A percentile compares a stretch with the other conserved stretches of the same genome.
These are phyloP conservation scores for Mrakia blollopis DNA, from an alignment of 768 basidiomycete species.

Conservation along the genomic window DNA sequence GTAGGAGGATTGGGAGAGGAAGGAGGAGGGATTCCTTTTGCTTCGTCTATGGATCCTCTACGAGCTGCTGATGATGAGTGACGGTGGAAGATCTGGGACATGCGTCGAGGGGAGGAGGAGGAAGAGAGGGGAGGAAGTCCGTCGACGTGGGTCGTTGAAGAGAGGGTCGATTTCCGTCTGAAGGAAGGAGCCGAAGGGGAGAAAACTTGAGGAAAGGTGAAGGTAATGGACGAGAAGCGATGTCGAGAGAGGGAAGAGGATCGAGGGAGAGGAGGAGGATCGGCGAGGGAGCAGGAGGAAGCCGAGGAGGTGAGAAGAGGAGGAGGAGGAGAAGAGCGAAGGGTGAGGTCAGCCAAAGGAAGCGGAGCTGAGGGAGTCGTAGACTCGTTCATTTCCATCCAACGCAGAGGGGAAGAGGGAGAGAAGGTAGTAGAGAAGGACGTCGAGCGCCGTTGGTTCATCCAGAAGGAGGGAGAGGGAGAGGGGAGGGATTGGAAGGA, in stretches of 20 bases:
- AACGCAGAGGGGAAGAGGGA: neutral
- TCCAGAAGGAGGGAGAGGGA: neutral
- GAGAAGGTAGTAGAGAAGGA: neutral
- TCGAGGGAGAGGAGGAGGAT: neutral
- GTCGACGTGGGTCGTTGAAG: neutral
- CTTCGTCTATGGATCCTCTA: neutral
- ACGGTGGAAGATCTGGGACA: conserved; percentile 24
- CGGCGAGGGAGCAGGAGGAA: neutral
- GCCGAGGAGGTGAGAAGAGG: no score
- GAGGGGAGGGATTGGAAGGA: neutral
- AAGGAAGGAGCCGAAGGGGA: neutral
- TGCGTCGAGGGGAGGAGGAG: neutral
- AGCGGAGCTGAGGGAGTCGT: neutral
- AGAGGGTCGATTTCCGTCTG: neutral
- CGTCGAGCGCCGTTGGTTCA: neutral
- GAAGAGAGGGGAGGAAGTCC: neutral
- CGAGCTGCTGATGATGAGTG: neutral
- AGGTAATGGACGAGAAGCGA: neutral
- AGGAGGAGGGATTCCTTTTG: neutral
- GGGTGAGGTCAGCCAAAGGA: neutral
- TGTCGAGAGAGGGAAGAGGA: neutral
- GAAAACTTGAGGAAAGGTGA: neutral
- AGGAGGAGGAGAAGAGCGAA: neutral
- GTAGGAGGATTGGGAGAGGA: neutral
- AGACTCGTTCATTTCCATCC: neutral